phyloP scores from a whole-genome alignment of 202 grass and related monocot genomes.

The Setaria viridis region DNA sequence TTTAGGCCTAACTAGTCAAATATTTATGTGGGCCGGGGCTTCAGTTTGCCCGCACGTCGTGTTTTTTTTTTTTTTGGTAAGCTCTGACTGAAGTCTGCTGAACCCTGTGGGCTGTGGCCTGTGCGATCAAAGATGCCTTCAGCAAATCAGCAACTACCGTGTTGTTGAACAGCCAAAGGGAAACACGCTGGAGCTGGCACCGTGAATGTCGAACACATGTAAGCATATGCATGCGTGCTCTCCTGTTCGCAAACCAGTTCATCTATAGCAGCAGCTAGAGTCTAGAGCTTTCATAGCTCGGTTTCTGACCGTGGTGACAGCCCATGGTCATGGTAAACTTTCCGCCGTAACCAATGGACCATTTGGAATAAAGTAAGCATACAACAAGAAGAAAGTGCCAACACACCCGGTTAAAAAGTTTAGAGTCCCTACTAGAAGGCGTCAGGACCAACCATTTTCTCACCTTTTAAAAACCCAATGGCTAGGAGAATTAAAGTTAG shows the following conservation, averaged over 20 bases:
- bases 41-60: background rate
- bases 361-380: background rate
- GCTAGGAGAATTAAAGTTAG: background rate
- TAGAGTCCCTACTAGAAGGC: background rate
- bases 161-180: background rate
- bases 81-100: too few species aligned
- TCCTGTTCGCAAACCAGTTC: background rate
- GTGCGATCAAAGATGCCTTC: too few species aligned
- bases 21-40: background rate
- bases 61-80: too few species aligned
- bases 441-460: background rate
- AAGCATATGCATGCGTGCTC: background rate
- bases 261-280: background rate
- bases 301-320: background rate
- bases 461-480: conserved; percentile 1
- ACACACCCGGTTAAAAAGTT: background rate
- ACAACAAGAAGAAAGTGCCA: conserved; percentile 14
- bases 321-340: conserved; percentile 1
- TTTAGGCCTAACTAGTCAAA: background rate
- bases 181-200: background rate
- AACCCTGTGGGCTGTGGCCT: too few species aligned
- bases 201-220: background rate
- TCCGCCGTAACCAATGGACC: background rate
- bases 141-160: background rate
- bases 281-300: too few species aligned